Percentiles rank a stretch among this genome's conserved stretches.
phyloP scores from a whole-genome alignment of 306 rosid species.

The Cicer arietinum region DNA sequence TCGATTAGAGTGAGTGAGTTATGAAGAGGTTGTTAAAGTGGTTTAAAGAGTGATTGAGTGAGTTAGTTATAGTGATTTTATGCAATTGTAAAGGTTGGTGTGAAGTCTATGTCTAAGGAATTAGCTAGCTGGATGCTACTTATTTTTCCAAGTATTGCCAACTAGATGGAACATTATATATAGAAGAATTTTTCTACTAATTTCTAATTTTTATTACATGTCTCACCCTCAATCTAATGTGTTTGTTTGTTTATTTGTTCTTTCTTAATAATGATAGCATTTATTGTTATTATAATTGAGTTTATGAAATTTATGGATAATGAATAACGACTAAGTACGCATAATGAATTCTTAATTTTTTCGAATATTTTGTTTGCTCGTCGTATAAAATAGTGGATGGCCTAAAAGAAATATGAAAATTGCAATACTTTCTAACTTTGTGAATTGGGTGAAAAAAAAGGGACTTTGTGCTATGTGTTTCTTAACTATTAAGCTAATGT shows the following conservation, averaged over 20 bases:
- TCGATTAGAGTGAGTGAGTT: background rate
- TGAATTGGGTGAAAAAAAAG: constrained; percentile 15
- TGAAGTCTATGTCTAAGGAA: constrained; percentile 58
- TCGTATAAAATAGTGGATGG: background rate
- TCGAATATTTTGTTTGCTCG: background rate
- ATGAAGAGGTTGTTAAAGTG: constrained; percentile 4
- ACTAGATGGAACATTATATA: constrained; percentile 5
- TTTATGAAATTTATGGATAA: background rate
- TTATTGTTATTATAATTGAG: background rate
- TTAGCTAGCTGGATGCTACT: constrained; percentile 70
- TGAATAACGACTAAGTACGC: background rate
- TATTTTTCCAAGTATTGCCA: background rate
- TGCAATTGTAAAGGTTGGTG: constrained; percentile 56
- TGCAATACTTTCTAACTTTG: background rate
- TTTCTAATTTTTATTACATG: background rate
- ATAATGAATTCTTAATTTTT: background rate
- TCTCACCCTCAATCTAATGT: background rate
- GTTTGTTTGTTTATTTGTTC: background rate
- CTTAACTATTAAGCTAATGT: constrained; percentile 47
- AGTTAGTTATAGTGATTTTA: background rate
- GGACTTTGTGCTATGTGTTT: constrained; percentile 35
- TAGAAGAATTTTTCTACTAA: background rate
- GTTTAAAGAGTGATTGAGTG: background rate
- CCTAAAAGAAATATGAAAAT: background rate
- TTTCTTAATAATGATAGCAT: background rate